Evolutionary conservation across 2,329 filamentous ascomycete genomes (phyloP), one percentile per base, ranked within the genome.

Genomic region (Fusarium mangiferae): DNA sequence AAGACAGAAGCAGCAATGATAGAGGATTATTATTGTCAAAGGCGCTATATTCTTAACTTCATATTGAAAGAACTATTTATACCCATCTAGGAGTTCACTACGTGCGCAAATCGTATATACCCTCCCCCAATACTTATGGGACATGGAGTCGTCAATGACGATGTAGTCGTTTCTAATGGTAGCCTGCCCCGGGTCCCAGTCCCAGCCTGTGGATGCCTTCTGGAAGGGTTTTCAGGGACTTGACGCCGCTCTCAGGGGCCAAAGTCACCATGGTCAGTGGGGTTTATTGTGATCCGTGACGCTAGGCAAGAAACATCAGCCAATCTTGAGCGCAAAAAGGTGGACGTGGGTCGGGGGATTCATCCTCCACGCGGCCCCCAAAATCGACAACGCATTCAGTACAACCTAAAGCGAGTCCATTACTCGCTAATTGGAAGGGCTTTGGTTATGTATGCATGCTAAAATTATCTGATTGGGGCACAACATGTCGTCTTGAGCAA

Each of bases 221-320:
- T 74, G 52, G 72, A 74, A 74, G 63, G 68, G 54, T 49, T 68
- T 72, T 74, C 59, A 69, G 63, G 62, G 71, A 58, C 46, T 69
- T 26, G 46, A 52, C 46, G 62, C 67, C 59, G 67, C 52, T 66
- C 52, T 74, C 71, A 74, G 67, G 71, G 71, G 67, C 41, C 52
- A 49, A 54, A 38, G 24, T 14, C 52, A 35, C 20, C 41, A 51
- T 58, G 38, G 38, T 30, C 49, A 39, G 62, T 65, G 72, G 71
- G 72, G 62, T 39, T 36, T 36, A 24, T 36, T 28, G 26, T 33
- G n/a, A 66, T 63, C 42, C 26, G 57, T 72, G 52, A 54, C 58
- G 49, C 62, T 58, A 68, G 45, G 49, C 46, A 38, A 62, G 48
- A 35, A 26, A 39, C 33, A 35, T 28, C 44, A 30, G 38, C 72